These are phyloP conservation scores for Suillus brevipes DNA, from an alignment of 768 basidiomycete genomes.

Conservation along the genomic window DNA sequence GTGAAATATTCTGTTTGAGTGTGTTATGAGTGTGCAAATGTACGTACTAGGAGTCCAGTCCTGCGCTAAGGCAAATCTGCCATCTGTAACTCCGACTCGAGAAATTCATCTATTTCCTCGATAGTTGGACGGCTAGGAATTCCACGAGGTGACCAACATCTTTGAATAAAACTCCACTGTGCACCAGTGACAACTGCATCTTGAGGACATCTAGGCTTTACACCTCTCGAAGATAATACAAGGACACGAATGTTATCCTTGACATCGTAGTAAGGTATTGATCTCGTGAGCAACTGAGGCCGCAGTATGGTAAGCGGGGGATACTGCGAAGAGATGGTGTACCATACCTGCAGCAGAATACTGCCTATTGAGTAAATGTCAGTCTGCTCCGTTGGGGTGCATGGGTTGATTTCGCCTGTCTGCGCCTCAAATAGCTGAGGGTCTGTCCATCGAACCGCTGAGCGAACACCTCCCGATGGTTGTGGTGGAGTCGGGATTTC, in stretches of 20 bases:
- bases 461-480: neutral
- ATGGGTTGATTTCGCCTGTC: neutral
- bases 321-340: neutral
- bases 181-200: neutral
- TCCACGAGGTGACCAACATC: slow-evolving; percentile 9
- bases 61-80: neutral
- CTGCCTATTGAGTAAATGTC: slow-evolving; percentile 12
- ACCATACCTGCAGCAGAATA: slow-evolving; percentile 11
- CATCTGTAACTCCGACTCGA: neutral
- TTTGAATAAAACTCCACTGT: slow-evolving; percentile 9
- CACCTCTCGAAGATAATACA: neutral
- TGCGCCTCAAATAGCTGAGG: slow-evolving; percentile 5
- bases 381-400: neutral
- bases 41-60: neutral
- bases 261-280: slow-evolving; percentile 9
- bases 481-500: neutral
- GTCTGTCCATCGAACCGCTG: slow-evolving; percentile 8
- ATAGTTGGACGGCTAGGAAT: slow-evolving; percentile 1
- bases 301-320: neutral
- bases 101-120: slow-evolving; percentile 8
- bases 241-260: neutral
- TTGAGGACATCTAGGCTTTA: neutral
- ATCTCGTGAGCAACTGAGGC: slow-evolving; percentile 7
- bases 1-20: neutral
- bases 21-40: neutral